Percentiles rank a stretch among this genome's conserved stretches.
Evolutionary conservation across 805 yeast species (phyloP).

Genomic region (Ogataea allantospora): DNA sequence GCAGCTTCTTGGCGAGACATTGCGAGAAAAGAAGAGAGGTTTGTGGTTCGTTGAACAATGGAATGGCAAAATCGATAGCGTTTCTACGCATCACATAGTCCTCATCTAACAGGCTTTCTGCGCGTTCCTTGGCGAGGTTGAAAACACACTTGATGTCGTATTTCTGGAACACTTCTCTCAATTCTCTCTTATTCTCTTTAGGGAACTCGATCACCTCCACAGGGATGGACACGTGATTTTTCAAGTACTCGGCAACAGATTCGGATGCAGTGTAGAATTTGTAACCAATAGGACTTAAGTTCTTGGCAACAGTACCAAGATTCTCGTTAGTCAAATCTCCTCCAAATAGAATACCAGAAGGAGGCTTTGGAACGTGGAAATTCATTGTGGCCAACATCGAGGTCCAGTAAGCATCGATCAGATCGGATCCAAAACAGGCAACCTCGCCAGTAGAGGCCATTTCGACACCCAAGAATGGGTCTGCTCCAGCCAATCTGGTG

Average conservation of each 20-base stretch:
- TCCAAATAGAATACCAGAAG: slow-evolving; percentile 86
- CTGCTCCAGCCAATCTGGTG: slow-evolving; percentile 98
- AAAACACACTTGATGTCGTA: slow-evolving; percentile 84
- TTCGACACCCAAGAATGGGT: slow-evolving; percentile 98
- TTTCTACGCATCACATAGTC: slow-evolving; percentile 99
- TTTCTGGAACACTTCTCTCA: slow-evolving; percentile 89
- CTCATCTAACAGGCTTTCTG: slow-evolving; percentile 77
- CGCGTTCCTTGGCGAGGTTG: slow-evolving; percentile 89
- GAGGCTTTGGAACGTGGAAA: slow-evolving; percentile 90
- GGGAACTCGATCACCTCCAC: slow-evolving; percentile 84
- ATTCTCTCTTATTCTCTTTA: slow-evolving; percentile 85
- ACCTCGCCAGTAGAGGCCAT: slow-evolving; percentile 99
- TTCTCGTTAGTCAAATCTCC: slow-evolving; percentile 79
- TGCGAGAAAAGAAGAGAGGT: slow-evolving; percentile 85
- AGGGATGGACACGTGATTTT: slow-evolving; percentile 41
- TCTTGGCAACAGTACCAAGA: slow-evolving; percentile 71
- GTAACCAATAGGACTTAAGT: slow-evolving; percentile 73
- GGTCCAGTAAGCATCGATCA: slow-evolving; percentile 95
- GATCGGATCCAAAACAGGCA: slow-evolving; percentile 89
- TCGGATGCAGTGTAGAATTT: slow-evolving; percentile 74
- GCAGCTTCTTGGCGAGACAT: slow-evolving; percentile 72
- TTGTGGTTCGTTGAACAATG: slow-evolving; percentile 94
- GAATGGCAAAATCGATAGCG: slow-evolving; percentile 96
- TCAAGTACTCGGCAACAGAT: slow-evolving; percentile 69
- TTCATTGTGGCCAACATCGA: slow-evolving; percentile 96